Base-by-base conservation (phyloP, 257 asterid genomes). In the Plantago elongata region DNA sequence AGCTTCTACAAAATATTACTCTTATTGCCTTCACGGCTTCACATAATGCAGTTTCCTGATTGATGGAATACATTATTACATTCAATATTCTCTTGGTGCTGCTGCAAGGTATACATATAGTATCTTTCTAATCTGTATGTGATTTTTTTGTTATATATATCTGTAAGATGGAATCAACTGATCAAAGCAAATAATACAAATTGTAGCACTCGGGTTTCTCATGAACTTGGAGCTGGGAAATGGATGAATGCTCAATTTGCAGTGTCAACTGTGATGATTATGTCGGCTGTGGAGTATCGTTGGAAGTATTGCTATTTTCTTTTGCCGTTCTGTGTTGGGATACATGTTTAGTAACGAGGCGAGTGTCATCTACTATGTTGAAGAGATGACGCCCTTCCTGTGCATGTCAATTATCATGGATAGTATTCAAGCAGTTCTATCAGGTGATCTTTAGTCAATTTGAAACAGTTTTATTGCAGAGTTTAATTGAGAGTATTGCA, bases 61-160 rank as follows among this genome's bases (percentile, higher is more conserved):
- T 10, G 61, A 81, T 38, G 63, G 90, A 10, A 34, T 75, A 64
- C 94, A 84, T 80, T 88, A 69, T 71, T 78, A 66, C 51, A 46
- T 88, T 66, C 88, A 89, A 34, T 79, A 68, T 75, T 77, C 91
- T 55, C 60, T 88, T 10, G 89, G 84, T 59, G 86, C 83, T 62
- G 96, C 95, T n/a, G 96, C 83, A 66, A 88, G 96, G 96, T 88
- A 17, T 2, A 9, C n/a, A n/a, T n/a, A n/a, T n/a, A n/a, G n/a
- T n/a, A n/a, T n/a, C n/a, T n/a, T n/a, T n/a, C n/a, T n/a, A n/a
- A n/a, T n/a, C n/a, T n/a, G n/a, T n/a, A n/a, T n/a, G n/a, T n/a
- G n/a, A n/a, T n/a, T n/a, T n/a, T n/a, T n/a, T n/a, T n/a, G n/a
- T n/a, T n/a, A n/a, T n/a, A n/a, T n/a, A n/a, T n/a, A n/a, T n/a